A percentile compares a stretch with the other conserved stretches of the same genome.
Evolutionary conservation across 345 rosid species (phyloP).

Genomic region (Brassica carinata): DNA sequence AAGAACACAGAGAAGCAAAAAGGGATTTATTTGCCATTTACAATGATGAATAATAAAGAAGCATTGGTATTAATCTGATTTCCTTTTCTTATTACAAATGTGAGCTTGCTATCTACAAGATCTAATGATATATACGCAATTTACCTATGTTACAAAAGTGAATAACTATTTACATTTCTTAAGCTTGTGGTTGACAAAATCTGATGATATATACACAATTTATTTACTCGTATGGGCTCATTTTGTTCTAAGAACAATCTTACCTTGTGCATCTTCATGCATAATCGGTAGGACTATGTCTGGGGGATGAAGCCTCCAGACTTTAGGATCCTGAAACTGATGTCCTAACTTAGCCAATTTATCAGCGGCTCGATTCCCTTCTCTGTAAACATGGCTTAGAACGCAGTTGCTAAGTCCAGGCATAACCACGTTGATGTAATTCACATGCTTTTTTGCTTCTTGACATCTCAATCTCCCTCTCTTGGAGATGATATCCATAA

Average conservation of each 20-base stretch:
- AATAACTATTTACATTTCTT: background rate
- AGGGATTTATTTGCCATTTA: slow-evolving; percentile 22
- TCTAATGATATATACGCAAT: slow-evolving; percentile 17
- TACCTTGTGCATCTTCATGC: slow-evolving; percentile 73
- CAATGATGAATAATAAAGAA: slow-evolving; percentile 25
- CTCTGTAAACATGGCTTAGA: slow-evolving; percentile 62
- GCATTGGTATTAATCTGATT: background rate
- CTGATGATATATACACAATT: slow-evolving; percentile 8
- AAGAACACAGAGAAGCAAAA: slow-evolving; percentile 24
- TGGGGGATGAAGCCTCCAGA: slow-evolving; percentile 67
- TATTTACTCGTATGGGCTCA: slow-evolving; percentile 10
- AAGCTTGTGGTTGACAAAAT: slow-evolving; percentile 15
- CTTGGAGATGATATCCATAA: slow-evolving; percentile 57
- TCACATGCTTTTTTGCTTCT: slow-evolving; percentile 47
- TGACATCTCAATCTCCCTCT: slow-evolving; percentile 54
- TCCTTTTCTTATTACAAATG: slow-evolving; percentile 1
- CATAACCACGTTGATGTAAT: slow-evolving; percentile 54
- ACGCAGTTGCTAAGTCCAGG: slow-evolving; percentile 56
- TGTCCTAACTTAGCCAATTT: slow-evolving; percentile 74
- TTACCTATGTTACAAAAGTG: slow-evolving; percentile 20
- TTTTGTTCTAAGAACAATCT: slow-evolving; percentile 55
- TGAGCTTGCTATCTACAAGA: slow-evolving; percentile 1
- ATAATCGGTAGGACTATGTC: slow-evolving; percentile 55
- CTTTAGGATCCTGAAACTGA: slow-evolving; percentile 48
- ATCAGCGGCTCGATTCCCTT: slow-evolving; percentile 82